These are phyloP conservation scores for Cladobotryum mycophilum DNA, from an alignment of 2,329 filamentous ascomycete species.

Conservation along the genomic window DNA sequence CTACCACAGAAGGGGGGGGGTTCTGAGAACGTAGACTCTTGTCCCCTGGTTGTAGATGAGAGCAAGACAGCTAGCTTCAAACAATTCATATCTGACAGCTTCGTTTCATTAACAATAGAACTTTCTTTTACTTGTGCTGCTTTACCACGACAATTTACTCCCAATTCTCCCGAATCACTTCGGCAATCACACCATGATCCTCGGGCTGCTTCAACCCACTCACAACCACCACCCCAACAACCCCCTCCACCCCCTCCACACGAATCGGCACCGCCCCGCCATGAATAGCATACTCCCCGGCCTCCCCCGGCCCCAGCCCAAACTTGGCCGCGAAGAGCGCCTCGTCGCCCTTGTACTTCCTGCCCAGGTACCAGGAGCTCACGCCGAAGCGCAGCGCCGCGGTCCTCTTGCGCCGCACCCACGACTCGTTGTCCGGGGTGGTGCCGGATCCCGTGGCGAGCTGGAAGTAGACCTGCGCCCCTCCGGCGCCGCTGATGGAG, in stretches of 20 bases:
- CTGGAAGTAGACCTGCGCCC: conserved; percentile 62
- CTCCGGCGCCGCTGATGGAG: conserved; percentile 56
- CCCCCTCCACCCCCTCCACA: conserved; percentile 66
- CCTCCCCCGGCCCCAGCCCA: conserved; percentile 50
- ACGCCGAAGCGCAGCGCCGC: conserved; percentile 66
- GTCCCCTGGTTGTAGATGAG: too few species aligned
- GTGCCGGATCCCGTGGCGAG: conserved; percentile 59
- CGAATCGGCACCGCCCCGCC: conserved; percentile 69
- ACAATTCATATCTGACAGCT: too few species aligned
- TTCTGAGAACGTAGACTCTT: too few species aligned
- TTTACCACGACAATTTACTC: conserved; percentile 3
- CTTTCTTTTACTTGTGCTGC: too few species aligned
- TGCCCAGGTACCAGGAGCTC: conserved; percentile 65
- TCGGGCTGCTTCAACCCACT: conserved; percentile 70
- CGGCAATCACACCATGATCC: conserved; percentile 70
- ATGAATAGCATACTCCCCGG: conserved; percentile 65
- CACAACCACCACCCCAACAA: conserved; percentile 69
- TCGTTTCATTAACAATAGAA: too few species aligned
- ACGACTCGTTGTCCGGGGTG: conserved; percentile 63
- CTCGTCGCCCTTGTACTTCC: conserved; percentile 61
- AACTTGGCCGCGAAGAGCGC: conserved; percentile 58
- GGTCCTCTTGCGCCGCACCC: conserved; percentile 65
- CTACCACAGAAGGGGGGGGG: too few species aligned
- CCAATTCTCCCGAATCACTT: conserved; percentile 55
- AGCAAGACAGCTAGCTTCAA: too few species aligned